A percentile compares a stretch with the other conserved stretches of the same genome.
These are phyloP conservation scores for Pulveroboletus sp. DNA, from an alignment of 768 basidiomycete species.

Conservation along the genomic window DNA sequence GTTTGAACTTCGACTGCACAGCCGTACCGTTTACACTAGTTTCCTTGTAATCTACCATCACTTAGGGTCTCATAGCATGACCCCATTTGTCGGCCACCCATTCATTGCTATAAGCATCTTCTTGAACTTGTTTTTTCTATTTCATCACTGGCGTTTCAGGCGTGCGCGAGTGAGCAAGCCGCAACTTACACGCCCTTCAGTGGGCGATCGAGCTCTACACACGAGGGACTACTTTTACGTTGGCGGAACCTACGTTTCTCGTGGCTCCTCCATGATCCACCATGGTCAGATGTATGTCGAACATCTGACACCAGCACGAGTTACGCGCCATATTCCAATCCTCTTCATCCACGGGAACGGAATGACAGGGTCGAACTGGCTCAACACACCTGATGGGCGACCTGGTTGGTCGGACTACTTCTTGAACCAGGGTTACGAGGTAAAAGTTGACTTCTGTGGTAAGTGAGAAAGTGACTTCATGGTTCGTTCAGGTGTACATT, in stretches of 20 bases:
- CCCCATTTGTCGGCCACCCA: constrained; percentile 3
- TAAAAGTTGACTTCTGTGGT: constrained; percentile 12
- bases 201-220: constrained; percentile 36
- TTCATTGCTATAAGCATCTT: constrained; percentile 13
- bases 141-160: not conserved
- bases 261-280: constrained; percentile 36
- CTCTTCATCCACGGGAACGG: constrained; percentile 50
- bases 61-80: too few relatives aligned
- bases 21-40: too few relatives aligned
- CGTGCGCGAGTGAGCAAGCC: not conserved
- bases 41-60: too few relatives aligned
- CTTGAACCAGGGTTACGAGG: constrained; percentile 48
- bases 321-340: constrained; percentile 39
- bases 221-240: constrained; percentile 48
- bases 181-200: not conserved
- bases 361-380: constrained; percentile 52
- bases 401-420: constrained; percentile 60
- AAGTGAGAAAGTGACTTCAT: not conserved
- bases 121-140: constrained; percentile 19
- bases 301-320: constrained; percentile 40
- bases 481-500: constrained; percentile 36
- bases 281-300: constrained; percentile 54
- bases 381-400: constrained; percentile 54
- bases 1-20: too few relatives aligned
- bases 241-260: constrained; percentile 39